A percentile compares a stretch with the other conserved stretches of the same genome.
These are phyloP conservation scores for Vaccinium vitisidaea DNA, from an alignment of 148 eudicot species.

Conservation along the genomic window DNA sequence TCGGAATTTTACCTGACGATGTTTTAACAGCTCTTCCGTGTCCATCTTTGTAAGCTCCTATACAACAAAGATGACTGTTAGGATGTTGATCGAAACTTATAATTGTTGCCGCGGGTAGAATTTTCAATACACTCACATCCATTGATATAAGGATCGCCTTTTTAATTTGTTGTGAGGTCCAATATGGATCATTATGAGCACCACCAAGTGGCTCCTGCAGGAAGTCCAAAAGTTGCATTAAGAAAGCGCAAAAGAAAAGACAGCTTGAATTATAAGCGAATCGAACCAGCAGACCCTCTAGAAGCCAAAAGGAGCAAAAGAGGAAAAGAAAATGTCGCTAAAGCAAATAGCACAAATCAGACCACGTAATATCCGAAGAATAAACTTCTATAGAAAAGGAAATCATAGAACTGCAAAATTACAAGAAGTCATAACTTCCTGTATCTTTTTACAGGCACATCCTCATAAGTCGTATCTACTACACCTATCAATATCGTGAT, in stretches of 20 bases:
- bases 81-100: slow-evolving; percentile 12
- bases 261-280: neutral
- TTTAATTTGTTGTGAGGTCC: slow-evolving; percentile 86
- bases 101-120: slow-evolving; percentile 13
- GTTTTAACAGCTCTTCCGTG: slow-evolving; percentile 55
- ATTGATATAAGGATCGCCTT: slow-evolving; percentile 60
- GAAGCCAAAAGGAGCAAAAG: neutral
- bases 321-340: neutral
- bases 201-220: slow-evolving; percentile 90
- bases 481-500: neutral
- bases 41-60: slow-evolving; percentile 84
- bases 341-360: neutral
- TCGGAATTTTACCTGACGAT: slow-evolving; percentile 68
- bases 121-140: slow-evolving; percentile 63
- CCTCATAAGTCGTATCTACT: neutral
- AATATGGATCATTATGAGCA: slow-evolving; percentile 80
- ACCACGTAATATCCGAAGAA: neutral
- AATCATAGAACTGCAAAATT: neutral
- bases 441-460: neutral
- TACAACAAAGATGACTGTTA: slow-evolving; percentile 12
- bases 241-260: neutral
- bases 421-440: neutral
- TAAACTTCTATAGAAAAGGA: neutral
- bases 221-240: slow-evolving; percentile 10
- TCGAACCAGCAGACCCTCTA: neutral